Evolutionary conservation across 2,329 filamentous ascomycete genomes (phyloP).

Genomic region (Daldinia sp.): DNA sequence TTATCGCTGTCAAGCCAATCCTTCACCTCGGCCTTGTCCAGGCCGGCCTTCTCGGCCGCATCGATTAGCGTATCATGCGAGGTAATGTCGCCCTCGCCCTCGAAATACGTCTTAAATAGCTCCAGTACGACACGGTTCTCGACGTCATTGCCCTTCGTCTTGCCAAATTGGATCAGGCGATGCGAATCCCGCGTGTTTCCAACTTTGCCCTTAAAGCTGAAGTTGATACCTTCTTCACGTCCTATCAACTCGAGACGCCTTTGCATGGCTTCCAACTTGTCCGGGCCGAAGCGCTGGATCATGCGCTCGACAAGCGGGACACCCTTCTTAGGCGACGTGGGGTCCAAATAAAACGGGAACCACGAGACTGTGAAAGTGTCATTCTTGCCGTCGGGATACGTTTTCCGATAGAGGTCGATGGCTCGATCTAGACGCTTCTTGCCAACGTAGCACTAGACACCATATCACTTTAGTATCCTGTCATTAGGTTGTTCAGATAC

Average conservation of each 20-base stretch:
- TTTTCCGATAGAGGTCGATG: conserved; percentile 73
- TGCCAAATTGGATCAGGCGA: conserved; percentile 77
- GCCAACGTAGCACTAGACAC: conserved; percentile 78
- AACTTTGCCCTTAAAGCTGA: conserved; percentile 76
- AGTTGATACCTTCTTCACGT: conserved; percentile 75
- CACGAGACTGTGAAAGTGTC: conserved; percentile 81
- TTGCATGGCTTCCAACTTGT: conserved; percentile 68
- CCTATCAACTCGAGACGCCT: conserved; percentile 70
- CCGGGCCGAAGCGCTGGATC: conserved; percentile 73
- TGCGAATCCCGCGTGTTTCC: conserved; percentile 86
- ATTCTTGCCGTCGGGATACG: conserved; percentile 66
- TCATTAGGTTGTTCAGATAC: neutral
- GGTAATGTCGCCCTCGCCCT: conserved; percentile 70
- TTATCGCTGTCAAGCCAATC: conserved; percentile 49
- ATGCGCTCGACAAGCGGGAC: conserved; percentile 66
- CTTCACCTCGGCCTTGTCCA: conserved; percentile 62
- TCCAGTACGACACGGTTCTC: conserved; percentile 70
- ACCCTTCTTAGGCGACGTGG: conserved; percentile 64
- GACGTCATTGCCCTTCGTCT: conserved; percentile 61
- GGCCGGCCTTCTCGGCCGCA: conserved; percentile 62
- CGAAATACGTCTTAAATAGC: conserved; percentile 70
- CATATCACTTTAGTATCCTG: conserved; percentile 43
- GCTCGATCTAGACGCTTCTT: conserved; percentile 79
- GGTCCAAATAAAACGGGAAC: conserved; percentile 85
- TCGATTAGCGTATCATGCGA: conserved; percentile 60